Evolutionary conservation across 352 stramenopile species (phyloP).

Genomic region (Aphanomyces cochlioides): DNA sequence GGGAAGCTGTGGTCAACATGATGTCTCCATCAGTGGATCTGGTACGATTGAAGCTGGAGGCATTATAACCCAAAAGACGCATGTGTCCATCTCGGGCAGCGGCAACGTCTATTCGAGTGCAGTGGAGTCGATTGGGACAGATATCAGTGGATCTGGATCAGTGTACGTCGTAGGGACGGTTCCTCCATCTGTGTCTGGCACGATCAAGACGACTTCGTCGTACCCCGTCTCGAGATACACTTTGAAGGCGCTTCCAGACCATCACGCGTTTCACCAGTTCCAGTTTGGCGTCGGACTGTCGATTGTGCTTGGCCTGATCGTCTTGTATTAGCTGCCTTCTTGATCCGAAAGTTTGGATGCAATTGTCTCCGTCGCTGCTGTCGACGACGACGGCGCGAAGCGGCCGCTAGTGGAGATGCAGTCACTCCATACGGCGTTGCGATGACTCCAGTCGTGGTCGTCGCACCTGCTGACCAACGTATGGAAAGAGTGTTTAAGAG

Average conservation of each 20-base stretch:
- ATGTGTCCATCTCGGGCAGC: neutral
- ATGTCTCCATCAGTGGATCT: constrained; percentile 1
- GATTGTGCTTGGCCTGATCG: neutral
- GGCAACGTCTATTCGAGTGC: constrained; percentile 1
- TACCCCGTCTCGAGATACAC: neutral
- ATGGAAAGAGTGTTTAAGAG: too few relatives aligned
- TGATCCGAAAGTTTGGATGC: constrained; percentile 4
- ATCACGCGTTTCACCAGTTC: neutral
- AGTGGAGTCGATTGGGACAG: neutral
- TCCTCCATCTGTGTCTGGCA: neutral
- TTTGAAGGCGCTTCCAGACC: neutral
- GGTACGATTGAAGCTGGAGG: constrained; percentile 6
- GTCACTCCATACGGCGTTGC: constrained; percentile 9
- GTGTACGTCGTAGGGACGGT: neutral
- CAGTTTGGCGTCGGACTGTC: constrained; percentile 1
- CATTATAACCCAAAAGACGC: neutral
- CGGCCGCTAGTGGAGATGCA: neutral
- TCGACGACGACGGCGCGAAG: neutral
- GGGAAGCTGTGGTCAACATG: neutral
- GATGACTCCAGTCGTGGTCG: constrained; percentile 11
- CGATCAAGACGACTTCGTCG: neutral
- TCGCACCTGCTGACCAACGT: neutral
- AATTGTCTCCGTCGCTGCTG: neutral
- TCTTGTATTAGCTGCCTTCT: neutral
- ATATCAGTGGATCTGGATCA: neutral